Evolutionary conservation across 371 early-diverging fungal genomes (phyloP).

Genomic region (Mucor lusitanicus): DNA sequence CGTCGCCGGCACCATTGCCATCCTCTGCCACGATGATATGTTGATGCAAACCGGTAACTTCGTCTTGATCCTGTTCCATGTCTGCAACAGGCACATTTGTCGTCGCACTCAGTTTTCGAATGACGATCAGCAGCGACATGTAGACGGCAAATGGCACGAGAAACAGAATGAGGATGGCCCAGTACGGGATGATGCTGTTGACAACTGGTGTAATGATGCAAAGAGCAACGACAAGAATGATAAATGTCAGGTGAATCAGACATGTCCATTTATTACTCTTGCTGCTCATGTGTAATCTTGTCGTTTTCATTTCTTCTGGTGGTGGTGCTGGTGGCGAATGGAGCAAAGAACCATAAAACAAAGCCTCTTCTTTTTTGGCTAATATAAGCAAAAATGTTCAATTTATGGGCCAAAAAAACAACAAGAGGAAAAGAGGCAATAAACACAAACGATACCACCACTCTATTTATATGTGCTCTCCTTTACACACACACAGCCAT

Average conservation of each 20-base stretch:
- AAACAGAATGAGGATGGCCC: constrained; percentile 5
- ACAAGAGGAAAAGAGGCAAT: not conserved
- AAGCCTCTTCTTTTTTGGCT: not conserved
- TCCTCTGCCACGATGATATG: not conserved
- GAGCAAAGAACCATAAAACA: too few species aligned
- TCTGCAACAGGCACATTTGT: not conserved
- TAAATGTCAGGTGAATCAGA: not conserved
- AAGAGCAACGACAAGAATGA: not conserved
- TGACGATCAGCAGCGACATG: not conserved
- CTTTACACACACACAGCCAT: not conserved
- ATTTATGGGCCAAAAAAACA: not conserved
- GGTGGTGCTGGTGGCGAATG: too few species aligned
- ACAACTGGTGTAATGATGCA: not conserved
- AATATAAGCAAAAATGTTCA: not conserved
- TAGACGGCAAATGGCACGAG: not conserved
- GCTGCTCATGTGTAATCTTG: not conserved
- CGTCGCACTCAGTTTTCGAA: not conserved
- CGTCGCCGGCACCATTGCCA: not conserved
- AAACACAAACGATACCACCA: not conserved
- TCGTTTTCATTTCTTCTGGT: not conserved
- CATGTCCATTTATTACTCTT: not conserved
- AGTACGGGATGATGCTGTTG: constrained; percentile 1
- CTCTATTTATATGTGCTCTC: not conserved
- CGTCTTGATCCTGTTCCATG: constrained; percentile 11
- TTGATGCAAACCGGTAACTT: constrained; percentile 8